Evolutionary conservation across 495 filamentous ascomycete species (phyloP).

Genomic region (Xanthoparmelia taractica): DNA sequence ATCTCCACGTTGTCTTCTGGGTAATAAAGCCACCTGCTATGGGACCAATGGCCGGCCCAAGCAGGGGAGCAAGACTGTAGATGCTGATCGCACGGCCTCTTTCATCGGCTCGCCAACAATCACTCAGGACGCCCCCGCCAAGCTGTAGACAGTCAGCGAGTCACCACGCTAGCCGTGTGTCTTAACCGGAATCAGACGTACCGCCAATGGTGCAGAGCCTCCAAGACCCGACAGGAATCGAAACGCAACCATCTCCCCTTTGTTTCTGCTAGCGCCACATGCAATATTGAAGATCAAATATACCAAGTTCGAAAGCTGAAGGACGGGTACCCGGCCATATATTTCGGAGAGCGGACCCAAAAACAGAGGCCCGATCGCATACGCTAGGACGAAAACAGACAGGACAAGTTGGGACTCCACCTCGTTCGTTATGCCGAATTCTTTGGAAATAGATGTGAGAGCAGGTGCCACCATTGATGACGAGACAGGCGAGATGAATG

Average conservation of each 20-base stretch:
- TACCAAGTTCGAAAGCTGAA: slow-evolving; percentile 55
- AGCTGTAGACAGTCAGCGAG: slow-evolving; percentile 29
- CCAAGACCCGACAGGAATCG: slow-evolving; percentile 54
- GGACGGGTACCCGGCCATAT: slow-evolving; percentile 57
- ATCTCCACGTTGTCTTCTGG: slow-evolving; percentile 61
- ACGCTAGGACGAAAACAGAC: slow-evolving; percentile 70
- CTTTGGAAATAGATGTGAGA: slow-evolving; percentile 44
- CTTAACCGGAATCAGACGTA: slow-evolving; percentile 26
- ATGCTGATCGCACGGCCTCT: slow-evolving; percentile 57
- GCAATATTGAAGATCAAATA: slow-evolving; percentile 56
- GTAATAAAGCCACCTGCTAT: slow-evolving; percentile 60
- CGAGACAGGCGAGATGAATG: slow-evolving; percentile 65
- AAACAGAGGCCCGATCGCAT: slow-evolving; percentile 60
- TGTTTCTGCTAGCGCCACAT: slow-evolving; percentile 46
- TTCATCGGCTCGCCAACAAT: slow-evolving; percentile 56
- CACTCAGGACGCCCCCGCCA: slow-evolving; percentile 54
- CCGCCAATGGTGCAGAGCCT: slow-evolving; percentile 46
- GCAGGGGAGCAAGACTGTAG: slow-evolving; percentile 57
- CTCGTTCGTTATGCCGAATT: slow-evolving; percentile 52
- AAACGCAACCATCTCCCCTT: slow-evolving; percentile 46
- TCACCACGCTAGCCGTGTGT: not conserved
- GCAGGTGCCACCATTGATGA: slow-evolving; percentile 70
- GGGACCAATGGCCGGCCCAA: slow-evolving; percentile 60
- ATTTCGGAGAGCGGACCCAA: slow-evolving; percentile 68
- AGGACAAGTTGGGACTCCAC: slow-evolving; percentile 53